Evolutionary conservation across 805 yeast species (phyloP), one percentile per base, ranked within the genome.

Genomic region (Saccharomycopsis schoenii): DNA sequence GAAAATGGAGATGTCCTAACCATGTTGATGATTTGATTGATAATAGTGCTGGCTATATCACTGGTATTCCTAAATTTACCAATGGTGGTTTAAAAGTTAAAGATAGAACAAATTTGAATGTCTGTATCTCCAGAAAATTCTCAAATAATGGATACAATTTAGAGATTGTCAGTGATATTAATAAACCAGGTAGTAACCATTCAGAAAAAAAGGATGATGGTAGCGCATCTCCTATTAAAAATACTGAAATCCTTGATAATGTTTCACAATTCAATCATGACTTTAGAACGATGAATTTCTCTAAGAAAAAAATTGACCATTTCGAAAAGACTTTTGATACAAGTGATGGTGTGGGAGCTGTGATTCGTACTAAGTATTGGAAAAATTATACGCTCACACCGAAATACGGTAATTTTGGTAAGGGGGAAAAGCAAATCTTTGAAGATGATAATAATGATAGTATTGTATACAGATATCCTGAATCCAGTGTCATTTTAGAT

Each of bases 1-100:
- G 78, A 55, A 88, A 85, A 71, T 93, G 97, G 98, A 84, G 82
- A 74, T 94, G 97, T 72, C 98, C 97, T 1, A 86, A 88, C 66
- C 97, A 90, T 73, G 82, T 83, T 21, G 87, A 80, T 56, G 76
- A 72, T 51, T 71, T 81, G 24, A 64, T 78, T n/a, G 77, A 77
- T 37, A 66, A 66, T 57, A 64, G 64, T 47, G 10, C 52, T 4
- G 24, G n/a, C 2, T 10, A 47, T 21, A 24, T 47, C 21, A 5
- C 34, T 10, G 21, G 24, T 47, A 24, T 47, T 12, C 34, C 52
- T 24, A 21, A 24, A 17, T 47, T 47, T 47, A 47, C 29, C 9
- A 47, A 47, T 47, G 52, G 52, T 47, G 34, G 52, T 58, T 73
- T 90, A 58, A 76, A 79, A 68, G 76, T 80, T 65, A 80, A 77